phyloP scores from a whole-genome alignment of 106 monocot species.

The Iris macrosiphon region DNA sequence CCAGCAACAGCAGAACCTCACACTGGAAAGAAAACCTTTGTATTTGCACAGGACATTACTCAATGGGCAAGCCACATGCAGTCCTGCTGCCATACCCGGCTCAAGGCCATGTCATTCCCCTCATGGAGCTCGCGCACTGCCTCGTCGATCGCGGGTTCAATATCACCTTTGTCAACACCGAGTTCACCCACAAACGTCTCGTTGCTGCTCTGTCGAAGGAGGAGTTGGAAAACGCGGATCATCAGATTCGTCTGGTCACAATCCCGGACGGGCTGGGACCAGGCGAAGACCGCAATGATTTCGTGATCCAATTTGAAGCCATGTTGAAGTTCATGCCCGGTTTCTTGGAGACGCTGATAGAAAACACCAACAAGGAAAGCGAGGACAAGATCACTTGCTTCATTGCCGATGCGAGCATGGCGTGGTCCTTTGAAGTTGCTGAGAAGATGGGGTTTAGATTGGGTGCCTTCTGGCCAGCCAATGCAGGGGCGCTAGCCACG shows the following conservation, averaged over 20 bases:
- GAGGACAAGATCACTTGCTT: conserved; percentile 15
- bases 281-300: conserved; percentile 18
- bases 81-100: conserved; percentile 5
- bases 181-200: conserved; percentile 15
- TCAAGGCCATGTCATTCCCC: neutral
- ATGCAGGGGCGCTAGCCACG: neutral
- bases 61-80: neutral
- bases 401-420: conserved; percentile 15
- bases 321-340: conserved; percentile 4
- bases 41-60: too few relatives aligned
- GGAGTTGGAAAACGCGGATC: neutral
- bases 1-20: too few relatives aligned
- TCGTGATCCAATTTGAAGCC: conserved; percentile 4
- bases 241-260: neutral
- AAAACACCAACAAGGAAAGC: neutral
- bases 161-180: conserved; percentile 28
- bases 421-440: conserved; percentile 14
- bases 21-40: too few relatives aligned
- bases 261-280: conserved; percentile 14
- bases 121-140: conserved; percentile 1
- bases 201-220: neutral
- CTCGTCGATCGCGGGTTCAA: conserved; percentile 21
- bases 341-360: conserved; percentile 14
- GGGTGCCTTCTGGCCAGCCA: conserved; percentile 11
- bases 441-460: conserved; percentile 13